Conservation (phyloP, 106 monocot species). For the Acorus gramineus region DNA sequence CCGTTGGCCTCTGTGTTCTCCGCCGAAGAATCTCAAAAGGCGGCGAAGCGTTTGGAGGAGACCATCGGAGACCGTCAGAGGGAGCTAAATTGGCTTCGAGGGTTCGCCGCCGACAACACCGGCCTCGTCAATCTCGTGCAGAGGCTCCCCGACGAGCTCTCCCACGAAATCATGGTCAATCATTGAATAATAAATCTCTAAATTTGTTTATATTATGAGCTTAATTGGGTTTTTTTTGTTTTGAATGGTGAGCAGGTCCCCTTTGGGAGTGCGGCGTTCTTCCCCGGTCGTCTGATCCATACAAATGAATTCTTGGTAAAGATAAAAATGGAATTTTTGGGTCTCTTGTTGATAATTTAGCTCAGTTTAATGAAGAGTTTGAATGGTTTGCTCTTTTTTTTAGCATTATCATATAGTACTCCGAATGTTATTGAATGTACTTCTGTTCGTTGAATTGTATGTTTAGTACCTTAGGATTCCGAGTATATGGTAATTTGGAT, state of each 20-base stretch:
- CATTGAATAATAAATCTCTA: too few species aligned
- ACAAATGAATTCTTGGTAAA: constrained; percentile 90
- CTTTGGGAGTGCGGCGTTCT: constrained; percentile 85
- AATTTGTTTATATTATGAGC: too few species aligned
- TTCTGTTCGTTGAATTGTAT: too few species aligned
- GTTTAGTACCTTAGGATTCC: too few species aligned
- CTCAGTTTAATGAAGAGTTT: too few species aligned
- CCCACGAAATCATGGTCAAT: constrained; percentile 72
- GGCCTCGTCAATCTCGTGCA: constrained; percentile 62
- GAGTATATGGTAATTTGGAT: too few species aligned
- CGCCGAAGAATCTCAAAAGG: constrained; percentile 42
- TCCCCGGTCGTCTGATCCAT: constrained; percentile 84
- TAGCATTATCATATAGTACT: not conserved
- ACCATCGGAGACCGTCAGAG: constrained; percentile 41
- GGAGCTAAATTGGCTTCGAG: constrained; percentile 42
- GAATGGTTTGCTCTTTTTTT: not conserved
- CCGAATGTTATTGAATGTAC: too few species aligned
- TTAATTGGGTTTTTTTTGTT: not conserved
- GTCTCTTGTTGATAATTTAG: too few species aligned
- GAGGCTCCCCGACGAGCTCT: constrained; percentile 70
- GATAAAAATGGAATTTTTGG: not conserved
- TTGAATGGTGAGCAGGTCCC: constrained; percentile 48
- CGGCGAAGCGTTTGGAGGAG: constrained; percentile 35
- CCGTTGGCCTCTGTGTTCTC: constrained; percentile 44
- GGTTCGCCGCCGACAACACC: constrained; percentile 61